A percentile compares a stretch with the other conserved stretches of the same genome.
phyloP scores from a whole-genome alignment of 345 rosid genomes.

The Gossypium bickii region DNA sequence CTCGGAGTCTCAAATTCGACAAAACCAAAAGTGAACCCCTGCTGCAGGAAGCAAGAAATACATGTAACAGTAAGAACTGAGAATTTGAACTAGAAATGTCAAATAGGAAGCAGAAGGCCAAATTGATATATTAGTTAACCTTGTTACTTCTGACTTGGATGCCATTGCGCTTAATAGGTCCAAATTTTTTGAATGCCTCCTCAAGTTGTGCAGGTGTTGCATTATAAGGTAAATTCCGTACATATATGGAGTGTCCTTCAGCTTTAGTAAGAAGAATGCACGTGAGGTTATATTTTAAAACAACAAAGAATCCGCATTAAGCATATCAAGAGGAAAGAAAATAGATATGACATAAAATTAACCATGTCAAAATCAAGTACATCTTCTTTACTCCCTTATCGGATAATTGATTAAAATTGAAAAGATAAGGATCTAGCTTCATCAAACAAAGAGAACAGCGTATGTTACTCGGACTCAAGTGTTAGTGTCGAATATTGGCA shows the following conservation, averaged over 20 bases:
- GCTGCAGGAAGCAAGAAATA: conserved; percentile 31
- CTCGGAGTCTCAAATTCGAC: conserved; percentile 51
- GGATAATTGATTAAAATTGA: neutral
- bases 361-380: conserved; percentile 3
- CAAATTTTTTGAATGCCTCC: conserved; percentile 63
- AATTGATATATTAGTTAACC: conserved; percentile 34
- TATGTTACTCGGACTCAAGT: neutral
- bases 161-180: conserved; percentile 66
- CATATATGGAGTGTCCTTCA: conserved; percentile 71
- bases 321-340: neutral
- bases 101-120: neutral
- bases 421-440: neutral
- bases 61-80: neutral
- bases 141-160: conserved; percentile 78
- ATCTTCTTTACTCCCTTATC: neutral
- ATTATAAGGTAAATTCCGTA: conserved; percentile 58
- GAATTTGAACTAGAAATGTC: conserved; percentile 1
- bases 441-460: neutral
- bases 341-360: neutral
- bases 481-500: neutral
- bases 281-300: neutral
- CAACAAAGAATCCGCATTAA: conserved; percentile 2
- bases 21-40: conserved; percentile 67
- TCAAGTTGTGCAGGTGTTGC: conserved; percentile 65
- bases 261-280: conserved; percentile 22